Base-by-base conservation (phyloP, 441 rosid species). In the Syzygium malaccense region DNA sequence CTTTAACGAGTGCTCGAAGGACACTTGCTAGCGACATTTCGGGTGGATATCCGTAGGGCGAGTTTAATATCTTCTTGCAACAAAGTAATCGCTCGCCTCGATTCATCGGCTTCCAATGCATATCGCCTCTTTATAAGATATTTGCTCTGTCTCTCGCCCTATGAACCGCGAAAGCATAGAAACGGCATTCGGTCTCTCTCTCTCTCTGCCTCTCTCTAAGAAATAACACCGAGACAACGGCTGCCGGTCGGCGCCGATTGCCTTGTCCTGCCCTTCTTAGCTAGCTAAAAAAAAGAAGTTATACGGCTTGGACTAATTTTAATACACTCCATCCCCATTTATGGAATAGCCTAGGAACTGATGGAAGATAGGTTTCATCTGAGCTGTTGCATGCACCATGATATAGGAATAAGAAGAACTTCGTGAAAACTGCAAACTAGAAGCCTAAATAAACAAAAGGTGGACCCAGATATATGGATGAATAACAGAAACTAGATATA, bases 1-100 rank as follows among this genome's bases (percentile, higher is more conserved):
- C 55, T 54, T 54, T 15, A 54, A 15, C 55, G 55, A 4, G 41
- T 8, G 75, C 75, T 66, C 2, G 23, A 41, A 66, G 4, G 41
- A 62, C 20, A 14, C 71, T 62, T 13, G n/a, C 11, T 25, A 25
- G 58, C 33, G n/a, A 62, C 11, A 15, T n/a, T n/a, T 14, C 68
- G 19, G 68, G n/a, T 62, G 0, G 0, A 0, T 62, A 62, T n/a
- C 30, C 33, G 0, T n/a, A n/a, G 68, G 68, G 32, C 11, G 57
- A 30, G 23, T 17, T 3, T 17, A 8, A 8, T 30, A 32, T 30
- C 13, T 64, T 54, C 18, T 54, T 15, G 6, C 55, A 15, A 54
- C 15, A 54, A 54, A 15, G 55, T 15, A 15, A 54, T 14, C 17
- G 55, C 55, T 54, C 18, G 17, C 30, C 33, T 62, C 71, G 33